Percentiles rank a stretch among this genome's conserved stretches.
phyloP scores from a whole-genome alignment of 257 asterid species.

The Coffea eugenioides region DNA sequence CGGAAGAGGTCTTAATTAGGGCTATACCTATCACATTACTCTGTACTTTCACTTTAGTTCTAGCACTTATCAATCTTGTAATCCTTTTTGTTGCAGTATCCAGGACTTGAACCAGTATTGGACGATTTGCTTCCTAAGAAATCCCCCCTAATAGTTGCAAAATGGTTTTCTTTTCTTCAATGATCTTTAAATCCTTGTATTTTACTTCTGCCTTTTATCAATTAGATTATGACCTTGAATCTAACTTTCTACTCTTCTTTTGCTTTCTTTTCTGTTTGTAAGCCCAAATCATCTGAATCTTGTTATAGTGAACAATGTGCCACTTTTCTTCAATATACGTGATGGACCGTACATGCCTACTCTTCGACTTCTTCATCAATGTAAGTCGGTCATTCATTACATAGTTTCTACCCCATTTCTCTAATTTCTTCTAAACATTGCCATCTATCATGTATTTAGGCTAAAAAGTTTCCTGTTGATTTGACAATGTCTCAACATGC shows the following conservation, averaged over 20 bases:
- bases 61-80: not conserved
- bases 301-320: constrained; percentile 92
- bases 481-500: not conserved
- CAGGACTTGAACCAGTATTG: constrained; percentile 79
- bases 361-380: constrained; percentile 94
- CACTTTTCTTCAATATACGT: constrained; percentile 90
- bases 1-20: constrained; percentile 65
- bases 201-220: constrained; percentile 7
- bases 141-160: constrained; percentile 89
- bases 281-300: constrained; percentile 97
- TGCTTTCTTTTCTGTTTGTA: constrained; percentile 15
- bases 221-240: constrained; percentile 12
- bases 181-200: not conserved
- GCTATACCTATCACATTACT: constrained; percentile 18
- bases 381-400: constrained; percentile 41
- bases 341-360: constrained; percentile 99
- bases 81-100: constrained; percentile 59
- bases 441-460: not conserved
- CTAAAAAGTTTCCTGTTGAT: not conserved
- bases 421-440: not conserved
- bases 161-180: constrained; percentile 54
- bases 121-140: constrained; percentile 95
- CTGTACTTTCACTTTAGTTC: not conserved
- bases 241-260: constrained; percentile 19
- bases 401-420: not conserved